Percentiles rank a stretch among this genome's conserved stretches.
These are phyloP conservation scores for Eucalyptus grandis DNA, from an alignment of 345 rosid species.

Conservation along the genomic window DNA sequence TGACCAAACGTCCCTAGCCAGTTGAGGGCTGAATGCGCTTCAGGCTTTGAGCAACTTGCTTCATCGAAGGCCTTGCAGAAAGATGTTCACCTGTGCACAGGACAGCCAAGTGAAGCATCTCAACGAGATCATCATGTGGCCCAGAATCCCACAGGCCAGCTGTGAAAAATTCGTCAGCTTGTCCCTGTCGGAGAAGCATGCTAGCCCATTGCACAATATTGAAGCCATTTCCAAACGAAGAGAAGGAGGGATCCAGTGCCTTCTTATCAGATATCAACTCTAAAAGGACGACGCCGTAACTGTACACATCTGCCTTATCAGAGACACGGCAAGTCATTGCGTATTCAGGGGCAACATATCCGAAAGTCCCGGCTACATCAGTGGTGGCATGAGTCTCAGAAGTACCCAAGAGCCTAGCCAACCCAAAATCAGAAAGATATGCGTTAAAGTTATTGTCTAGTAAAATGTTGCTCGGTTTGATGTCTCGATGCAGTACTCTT, in stretches of 20 bases:
- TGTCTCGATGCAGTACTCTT: slow-evolving; percentile 38
- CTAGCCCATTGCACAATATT: slow-evolving; percentile 42
- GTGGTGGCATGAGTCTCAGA: slow-evolving; percentile 50
- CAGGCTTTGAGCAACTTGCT: slow-evolving; percentile 31
- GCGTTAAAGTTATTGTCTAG: slow-evolving; percentile 31
- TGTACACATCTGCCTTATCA: slow-evolving; percentile 46
- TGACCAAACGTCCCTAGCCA: slow-evolving; percentile 6
- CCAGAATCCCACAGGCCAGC: slow-evolving; percentile 37
- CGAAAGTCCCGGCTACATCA: slow-evolving; percentile 47
- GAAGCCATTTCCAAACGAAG: slow-evolving; percentile 34
- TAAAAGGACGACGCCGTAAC: slow-evolving; percentile 41
- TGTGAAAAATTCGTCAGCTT: slow-evolving; percentile 21
- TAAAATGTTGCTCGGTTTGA: slow-evolving; percentile 44
- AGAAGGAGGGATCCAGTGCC: slow-evolving; percentile 41
- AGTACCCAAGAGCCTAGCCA: slow-evolving; percentile 41
- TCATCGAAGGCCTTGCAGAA: slow-evolving; percentile 41
- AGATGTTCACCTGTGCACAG: slow-evolving; percentile 35
- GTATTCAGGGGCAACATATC: slow-evolving; percentile 49
- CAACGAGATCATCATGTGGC: slow-evolving; percentile 31
- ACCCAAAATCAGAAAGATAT: slow-evolving; percentile 45
- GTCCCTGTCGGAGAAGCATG: slow-evolving; percentile 26
- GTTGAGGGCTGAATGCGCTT: slow-evolving; percentile 31
- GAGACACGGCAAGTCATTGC: slow-evolving; percentile 51
- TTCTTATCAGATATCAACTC: slow-evolving; percentile 43
- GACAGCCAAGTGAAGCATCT: slow-evolving; percentile 23